These are phyloP conservation scores for Botrytis medusae DNA, from an alignment of 2,329 filamentous ascomycete genomes.

Conservation along the genomic window DNA sequence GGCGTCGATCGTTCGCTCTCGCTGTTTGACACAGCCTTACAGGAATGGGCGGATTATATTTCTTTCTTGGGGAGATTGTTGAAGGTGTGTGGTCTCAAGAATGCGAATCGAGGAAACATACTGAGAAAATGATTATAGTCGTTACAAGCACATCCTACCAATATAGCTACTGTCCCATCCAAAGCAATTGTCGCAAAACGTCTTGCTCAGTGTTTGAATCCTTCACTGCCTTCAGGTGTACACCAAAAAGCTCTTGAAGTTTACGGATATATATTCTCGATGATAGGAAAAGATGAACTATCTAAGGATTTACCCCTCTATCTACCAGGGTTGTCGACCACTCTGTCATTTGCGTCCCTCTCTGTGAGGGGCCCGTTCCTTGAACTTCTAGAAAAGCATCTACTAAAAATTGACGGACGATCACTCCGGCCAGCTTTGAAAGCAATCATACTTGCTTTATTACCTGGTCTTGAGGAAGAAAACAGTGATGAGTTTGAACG, in stretches of 20 bases:
- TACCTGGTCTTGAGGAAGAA: slow-evolving; percentile 93
- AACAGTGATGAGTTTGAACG: slow-evolving; percentile 96
- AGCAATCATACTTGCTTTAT: slow-evolving; percentile 80
- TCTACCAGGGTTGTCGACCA: slow-evolving; percentile 83
- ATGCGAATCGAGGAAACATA: slow-evolving; percentile 23
- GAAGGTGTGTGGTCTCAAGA: slow-evolving; percentile 59
- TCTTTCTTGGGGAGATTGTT: slow-evolving; percentile 89
- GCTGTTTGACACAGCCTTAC: slow-evolving; percentile 86
- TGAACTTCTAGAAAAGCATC: slow-evolving; percentile 76
- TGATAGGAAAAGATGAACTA: slow-evolving; percentile 78
- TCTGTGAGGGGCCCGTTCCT: slow-evolving; percentile 86
- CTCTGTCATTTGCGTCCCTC: slow-evolving; percentile 90
- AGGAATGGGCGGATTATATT: slow-evolving; percentile 99
- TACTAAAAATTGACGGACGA: slow-evolving; percentile 68
- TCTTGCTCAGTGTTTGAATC: slow-evolving; percentile 92
- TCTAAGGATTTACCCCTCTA: slow-evolving; percentile 83
- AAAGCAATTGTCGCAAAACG: slow-evolving; percentile 84
- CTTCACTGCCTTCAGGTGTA: slow-evolving; percentile 88
- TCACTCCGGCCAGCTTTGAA: slow-evolving; percentile 85
- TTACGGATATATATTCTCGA: slow-evolving; percentile 83
- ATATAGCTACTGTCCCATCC: slow-evolving; percentile 72
- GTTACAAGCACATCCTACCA: slow-evolving; percentile 79
- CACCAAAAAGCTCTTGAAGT: slow-evolving; percentile 97
- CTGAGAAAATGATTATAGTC: slow-evolving; percentile 55
- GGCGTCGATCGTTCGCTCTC: slow-evolving; percentile 84